phyloP scores from a whole-genome alignment of 768 basidiomycete species.

The Russula griseocarnosa region DNA sequence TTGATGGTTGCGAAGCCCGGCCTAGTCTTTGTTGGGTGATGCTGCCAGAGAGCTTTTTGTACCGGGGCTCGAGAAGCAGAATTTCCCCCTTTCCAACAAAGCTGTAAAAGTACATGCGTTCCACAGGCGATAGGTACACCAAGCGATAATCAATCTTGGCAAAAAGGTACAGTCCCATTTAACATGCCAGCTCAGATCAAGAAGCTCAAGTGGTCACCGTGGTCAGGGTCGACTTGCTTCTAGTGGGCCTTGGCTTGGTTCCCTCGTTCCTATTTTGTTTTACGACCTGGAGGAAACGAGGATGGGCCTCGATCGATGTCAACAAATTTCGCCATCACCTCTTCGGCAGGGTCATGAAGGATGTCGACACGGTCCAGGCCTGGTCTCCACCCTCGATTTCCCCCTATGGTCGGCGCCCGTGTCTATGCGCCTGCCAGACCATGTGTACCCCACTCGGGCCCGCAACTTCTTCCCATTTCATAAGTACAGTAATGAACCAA shows the following conservation, averaged over 20 bases:
- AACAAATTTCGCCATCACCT: neutral
- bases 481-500: no score
- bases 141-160: neutral
- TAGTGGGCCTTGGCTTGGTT: neutral
- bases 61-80: neutral
- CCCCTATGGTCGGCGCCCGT: neutral
- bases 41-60: neutral
- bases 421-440: neutral
- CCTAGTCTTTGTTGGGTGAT: neutral
- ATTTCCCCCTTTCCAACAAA: neutral
- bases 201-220: neutral
- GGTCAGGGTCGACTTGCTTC: neutral
- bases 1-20: neutral
- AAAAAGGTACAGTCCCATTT: neutral
- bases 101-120: neutral
- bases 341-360: neutral
- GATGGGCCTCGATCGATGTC: neutral
- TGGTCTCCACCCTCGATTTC: neutral
- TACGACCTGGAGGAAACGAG: neutral
- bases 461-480: neutral
- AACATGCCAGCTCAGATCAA: neutral
- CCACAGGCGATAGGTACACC: neutral
- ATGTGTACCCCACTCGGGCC: neutral
- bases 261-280: neutral
- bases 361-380: no score